Conservation (phyloP, 2,329 filamentous ascomycete species). For the Dactylonectria macrodidyma region DNA sequence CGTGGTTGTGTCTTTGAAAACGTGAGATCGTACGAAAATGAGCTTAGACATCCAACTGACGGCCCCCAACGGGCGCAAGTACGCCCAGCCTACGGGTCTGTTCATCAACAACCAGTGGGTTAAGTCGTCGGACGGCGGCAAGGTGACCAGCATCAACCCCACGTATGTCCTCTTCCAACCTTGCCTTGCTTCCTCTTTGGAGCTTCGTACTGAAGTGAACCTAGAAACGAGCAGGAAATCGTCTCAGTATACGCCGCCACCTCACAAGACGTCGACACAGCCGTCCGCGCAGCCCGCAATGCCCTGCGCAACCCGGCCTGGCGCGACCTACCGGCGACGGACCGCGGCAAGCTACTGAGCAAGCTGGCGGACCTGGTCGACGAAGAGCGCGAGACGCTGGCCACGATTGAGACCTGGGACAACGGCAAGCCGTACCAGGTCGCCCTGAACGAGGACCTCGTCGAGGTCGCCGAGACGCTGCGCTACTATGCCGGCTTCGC, state of each 20-base stretch:
- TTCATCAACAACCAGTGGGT: constrained; percentile 87
- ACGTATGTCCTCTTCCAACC: constrained; percentile 44
- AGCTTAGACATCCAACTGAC: constrained; percentile 48
- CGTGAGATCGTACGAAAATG: constrained; percentile 28
- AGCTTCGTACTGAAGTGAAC: not conserved
- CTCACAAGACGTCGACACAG: constrained; percentile 50
- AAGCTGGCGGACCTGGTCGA: constrained; percentile 79
- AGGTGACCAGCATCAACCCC: constrained; percentile 73
- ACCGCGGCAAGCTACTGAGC: constrained; percentile 78
- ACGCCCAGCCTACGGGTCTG: constrained; percentile 76
- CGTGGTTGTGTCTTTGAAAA: too few species aligned
- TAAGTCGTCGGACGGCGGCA: constrained; percentile 68
- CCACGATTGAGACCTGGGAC: constrained; percentile 82
- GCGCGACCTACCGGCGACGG: constrained; percentile 76
- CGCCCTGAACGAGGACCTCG: constrained; percentile 76
- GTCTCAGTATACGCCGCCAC: constrained; percentile 51
- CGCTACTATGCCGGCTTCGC: constrained; percentile 86
- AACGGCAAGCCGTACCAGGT: constrained; percentile 79
- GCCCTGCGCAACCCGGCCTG: constrained; percentile 79
- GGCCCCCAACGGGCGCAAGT: constrained; percentile 74
- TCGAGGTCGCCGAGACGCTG: constrained; percentile 60
- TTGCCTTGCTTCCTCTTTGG: not conserved
- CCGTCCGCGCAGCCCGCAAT: constrained; percentile 67
- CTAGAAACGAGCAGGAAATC: constrained; percentile 52
- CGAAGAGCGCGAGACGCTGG: constrained; percentile 66